These are phyloP conservation scores for Verruconis gallopava DNA, from an alignment of 2,329 filamentous ascomycete species.

Conservation along the genomic window DNA sequence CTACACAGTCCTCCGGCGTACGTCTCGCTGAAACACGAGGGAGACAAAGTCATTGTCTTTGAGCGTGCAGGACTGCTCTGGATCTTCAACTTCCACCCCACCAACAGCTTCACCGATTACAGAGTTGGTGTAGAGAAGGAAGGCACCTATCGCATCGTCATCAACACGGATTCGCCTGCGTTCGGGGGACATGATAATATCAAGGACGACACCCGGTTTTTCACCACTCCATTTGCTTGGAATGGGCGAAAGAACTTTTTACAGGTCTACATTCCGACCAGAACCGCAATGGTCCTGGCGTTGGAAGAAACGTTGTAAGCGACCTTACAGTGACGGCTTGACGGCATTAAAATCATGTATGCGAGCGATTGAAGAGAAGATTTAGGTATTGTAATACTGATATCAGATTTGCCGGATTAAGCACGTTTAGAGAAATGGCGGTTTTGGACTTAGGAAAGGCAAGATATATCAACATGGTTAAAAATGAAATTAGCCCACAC, in stretches of 20 bases:
- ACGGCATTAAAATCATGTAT: too few species aligned
- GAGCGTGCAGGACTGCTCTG: conserved; percentile 83
- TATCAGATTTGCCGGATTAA: too few species aligned
- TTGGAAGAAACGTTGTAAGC: conserved; percentile 26
- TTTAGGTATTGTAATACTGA: too few species aligned
- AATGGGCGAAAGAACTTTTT: conserved; percentile 82
- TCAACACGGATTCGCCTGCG: conserved; percentile 65
- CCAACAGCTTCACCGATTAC: conserved; percentile 79
- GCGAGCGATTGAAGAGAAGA: too few species aligned
- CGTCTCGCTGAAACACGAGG: conserved; percentile 85
- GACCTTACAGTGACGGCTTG: too few species aligned
- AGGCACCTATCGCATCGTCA: conserved; percentile 75
- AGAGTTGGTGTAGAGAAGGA: conserved; percentile 73
- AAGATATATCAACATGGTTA: too few species aligned
- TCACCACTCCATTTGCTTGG: conserved; percentile 84
- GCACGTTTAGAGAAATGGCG: too few species aligned
- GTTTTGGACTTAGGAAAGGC: too few species aligned
- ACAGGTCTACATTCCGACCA: conserved; percentile 77
- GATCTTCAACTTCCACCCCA: conserved; percentile 91
- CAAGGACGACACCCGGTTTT: conserved; percentile 71
- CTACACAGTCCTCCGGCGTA: conserved; percentile 75
- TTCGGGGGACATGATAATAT: conserved; percentile 73
- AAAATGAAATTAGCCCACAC: too few species aligned
- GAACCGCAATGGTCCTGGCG: conserved; percentile 67
- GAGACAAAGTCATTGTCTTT: conserved; percentile 90